phyloP scores from a whole-genome alignment of 345 rosid species.

The Camelina hispida region DNA sequence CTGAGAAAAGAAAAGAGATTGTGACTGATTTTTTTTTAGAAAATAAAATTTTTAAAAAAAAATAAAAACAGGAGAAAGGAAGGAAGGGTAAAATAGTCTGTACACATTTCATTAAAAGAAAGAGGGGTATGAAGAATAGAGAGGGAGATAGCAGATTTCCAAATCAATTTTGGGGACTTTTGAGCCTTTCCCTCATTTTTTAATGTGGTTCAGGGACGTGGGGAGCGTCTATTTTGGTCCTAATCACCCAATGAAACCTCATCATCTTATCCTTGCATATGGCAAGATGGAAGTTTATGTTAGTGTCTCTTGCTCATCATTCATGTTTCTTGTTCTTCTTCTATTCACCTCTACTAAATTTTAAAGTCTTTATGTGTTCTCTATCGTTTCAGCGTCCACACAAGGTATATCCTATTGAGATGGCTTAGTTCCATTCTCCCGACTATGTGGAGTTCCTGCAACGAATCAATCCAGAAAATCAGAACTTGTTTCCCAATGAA shows the following conservation, averaged over 20 bases:
- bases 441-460: constrained; percentile 93
- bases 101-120: no score
- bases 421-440: constrained; percentile 94
- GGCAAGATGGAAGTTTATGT: constrained; percentile 97
- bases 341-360: neutral
- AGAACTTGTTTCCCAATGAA: constrained; percentile 62
- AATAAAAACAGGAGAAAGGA: no score
- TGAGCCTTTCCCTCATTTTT: no score
- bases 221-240: constrained; percentile 96
- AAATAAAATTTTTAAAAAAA: no score
- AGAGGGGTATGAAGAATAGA: no score
- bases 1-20: no score
- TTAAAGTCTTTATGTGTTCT: constrained; percentile 9
- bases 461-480: constrained; percentile 79
- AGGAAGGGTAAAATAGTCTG: no score
- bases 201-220: constrained; percentile 66
- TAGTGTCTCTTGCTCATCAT: constrained; percentile 43
- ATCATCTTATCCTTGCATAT: constrained; percentile 93
- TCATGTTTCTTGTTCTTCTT: neutral
- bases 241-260: constrained; percentile 98
- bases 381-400: constrained; percentile 83
- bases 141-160: no score
- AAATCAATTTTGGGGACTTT: no score
- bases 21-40: no score
- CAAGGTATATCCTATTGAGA: constrained; percentile 95